A percentile compares a stretch with the other conserved stretches of the same genome.
Conservation (phyloP, 2,329 filamentous ascomycete genomes). For the Sporothrix globosa region DNA sequence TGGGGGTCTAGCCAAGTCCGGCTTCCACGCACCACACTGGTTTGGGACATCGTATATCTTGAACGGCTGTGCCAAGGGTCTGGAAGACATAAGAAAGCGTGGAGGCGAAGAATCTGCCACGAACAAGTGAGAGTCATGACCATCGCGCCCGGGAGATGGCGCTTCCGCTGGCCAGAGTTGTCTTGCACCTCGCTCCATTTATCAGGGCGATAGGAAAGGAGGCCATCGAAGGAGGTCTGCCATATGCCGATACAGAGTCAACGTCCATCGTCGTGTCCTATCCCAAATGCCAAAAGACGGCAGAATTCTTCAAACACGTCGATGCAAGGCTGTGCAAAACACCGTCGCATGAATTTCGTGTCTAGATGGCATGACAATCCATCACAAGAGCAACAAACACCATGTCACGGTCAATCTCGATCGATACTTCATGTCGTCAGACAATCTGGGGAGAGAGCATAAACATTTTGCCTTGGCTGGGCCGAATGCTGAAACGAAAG, state of each 20-base stretch:
- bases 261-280: background rate
- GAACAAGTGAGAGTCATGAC: no score
- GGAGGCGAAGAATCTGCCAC: background rate
- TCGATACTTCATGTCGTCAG: background rate
- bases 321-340: background rate
- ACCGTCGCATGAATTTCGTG: background rate
- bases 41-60: background rate
- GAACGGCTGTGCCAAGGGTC: background rate
- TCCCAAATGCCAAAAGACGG: background rate
- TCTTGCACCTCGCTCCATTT: no score
- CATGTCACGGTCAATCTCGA: background rate
- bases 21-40: no score
- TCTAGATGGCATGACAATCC: background rate
- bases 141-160: background rate
- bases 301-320: background rate
- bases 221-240: background rate
- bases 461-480: slow-evolving; percentile 10
- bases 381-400: no score
- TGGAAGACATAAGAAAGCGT: background rate
- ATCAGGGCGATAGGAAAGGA: no score
- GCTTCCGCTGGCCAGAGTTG: background rate
- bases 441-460: background rate
- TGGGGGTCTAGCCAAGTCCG: no score
- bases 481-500: background rate
- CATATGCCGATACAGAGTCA: background rate